Conservation (phyloP, 78 protist species). For the Chrysochromulina parva region DNA sequence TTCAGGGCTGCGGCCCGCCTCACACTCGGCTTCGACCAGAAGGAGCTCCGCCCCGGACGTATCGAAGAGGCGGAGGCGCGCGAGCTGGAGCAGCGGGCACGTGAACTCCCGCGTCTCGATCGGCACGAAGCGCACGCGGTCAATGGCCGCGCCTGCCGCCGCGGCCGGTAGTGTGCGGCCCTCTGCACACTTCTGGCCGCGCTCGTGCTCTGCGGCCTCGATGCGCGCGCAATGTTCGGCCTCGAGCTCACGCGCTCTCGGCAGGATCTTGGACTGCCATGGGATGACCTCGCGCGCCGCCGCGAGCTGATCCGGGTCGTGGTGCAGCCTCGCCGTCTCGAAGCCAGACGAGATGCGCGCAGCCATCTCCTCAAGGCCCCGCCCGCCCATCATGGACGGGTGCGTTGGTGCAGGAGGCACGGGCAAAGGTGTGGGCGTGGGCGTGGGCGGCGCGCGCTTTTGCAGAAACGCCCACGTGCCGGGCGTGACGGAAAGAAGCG, state of each 20-base stretch:
- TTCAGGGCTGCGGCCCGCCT: too few species aligned
- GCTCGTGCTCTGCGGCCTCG: too few species aligned
- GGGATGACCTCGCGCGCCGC: background rate
- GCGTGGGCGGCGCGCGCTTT: background rate
- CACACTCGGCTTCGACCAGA: too few species aligned
- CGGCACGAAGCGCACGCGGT: too few species aligned
- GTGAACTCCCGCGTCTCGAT: too few species aligned
- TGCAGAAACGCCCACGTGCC: background rate
- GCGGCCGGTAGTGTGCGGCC: background rate
- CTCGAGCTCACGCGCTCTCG: too few species aligned
- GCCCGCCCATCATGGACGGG: background rate
- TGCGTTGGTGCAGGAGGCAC: background rate
- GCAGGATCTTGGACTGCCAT: too few species aligned
- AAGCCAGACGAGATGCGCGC: background rate
- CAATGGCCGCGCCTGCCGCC: background rate
- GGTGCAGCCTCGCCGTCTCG: background rate
- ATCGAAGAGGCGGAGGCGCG: too few species aligned
- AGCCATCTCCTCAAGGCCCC: background rate
- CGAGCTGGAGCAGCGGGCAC: too few species aligned
- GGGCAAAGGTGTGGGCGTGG: background rate
- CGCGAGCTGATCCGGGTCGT: background rate
- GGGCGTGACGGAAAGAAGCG: background rate
- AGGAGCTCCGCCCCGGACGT: too few species aligned
- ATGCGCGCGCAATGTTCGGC: too few species aligned
- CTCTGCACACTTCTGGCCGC: background rate